Evolutionary conservation across 1,284 basidiomycete genomes (phyloP), one percentile per base, ranked within the genome.

Genomic region (Marasmius fiardii): DNA sequence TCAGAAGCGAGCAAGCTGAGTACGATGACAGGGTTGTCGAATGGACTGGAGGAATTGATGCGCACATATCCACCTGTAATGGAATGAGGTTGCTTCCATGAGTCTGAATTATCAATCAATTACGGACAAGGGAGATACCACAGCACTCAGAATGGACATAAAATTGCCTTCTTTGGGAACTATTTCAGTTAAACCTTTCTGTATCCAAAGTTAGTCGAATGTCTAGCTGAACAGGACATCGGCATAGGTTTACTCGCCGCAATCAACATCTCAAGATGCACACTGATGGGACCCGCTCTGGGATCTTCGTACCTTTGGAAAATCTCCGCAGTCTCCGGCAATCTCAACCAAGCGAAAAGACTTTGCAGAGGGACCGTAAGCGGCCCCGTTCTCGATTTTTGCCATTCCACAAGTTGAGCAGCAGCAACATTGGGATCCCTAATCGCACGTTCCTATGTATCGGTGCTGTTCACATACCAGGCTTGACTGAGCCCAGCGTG

Each of bases 301-400:
- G 56, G 56, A 57, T 57, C 56, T 4, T 26, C 52, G 33, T 39
- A 53, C 18, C 49, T 6, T 28, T 53, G 28, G 20, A 53, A 33
- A 12, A 53, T 26, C 4, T 43, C 14, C 5, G 41, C 28, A 31
- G 53, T 44, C 31, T 41, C 43, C 4, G 53, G 24, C 20, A 53
- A 34, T 24, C 56, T 43, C n/a, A 50, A 49, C 18, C n/a, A 53
- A 2, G 18, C 24, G 10, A 57, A 14, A n/a, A 34, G 51, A 34
- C 48, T 57, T 18, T 37, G 24, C 18, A 52, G 7, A 14, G 55
- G 21, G 10, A 31, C 43, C 6, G 48, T 44, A 5, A 57, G 28
- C 10, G 56, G 56, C 16, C 56, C 56, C 14, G 34, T 48, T 26
- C 51, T 35, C 14, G 26, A 24, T 4, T 31, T 49, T 11, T 31